phyloP scores from a whole-genome alignment of 129 eudicot species.

The Saussurea involucrata region DNA sequence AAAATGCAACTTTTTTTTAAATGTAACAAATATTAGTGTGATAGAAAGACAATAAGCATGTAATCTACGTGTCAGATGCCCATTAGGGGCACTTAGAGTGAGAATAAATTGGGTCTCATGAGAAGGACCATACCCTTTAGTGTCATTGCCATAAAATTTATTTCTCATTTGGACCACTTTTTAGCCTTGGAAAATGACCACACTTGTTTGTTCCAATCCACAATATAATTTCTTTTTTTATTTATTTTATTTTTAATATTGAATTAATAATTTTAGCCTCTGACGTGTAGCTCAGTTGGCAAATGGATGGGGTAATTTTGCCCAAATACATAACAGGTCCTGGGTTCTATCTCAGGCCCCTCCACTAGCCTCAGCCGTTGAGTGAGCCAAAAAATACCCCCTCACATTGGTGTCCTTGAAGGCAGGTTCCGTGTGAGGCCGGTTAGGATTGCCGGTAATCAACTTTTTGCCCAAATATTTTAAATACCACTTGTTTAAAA shows the following conservation, averaged over 20 bases:
- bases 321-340: too few relatives aligned
- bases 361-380: too few relatives aligned
- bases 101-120: conserved; percentile 32
- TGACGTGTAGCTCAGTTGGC: too few relatives aligned
- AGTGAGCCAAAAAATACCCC: too few relatives aligned
- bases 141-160: conserved; percentile 27
- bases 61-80: conserved; percentile 33
- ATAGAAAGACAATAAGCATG: neutral
- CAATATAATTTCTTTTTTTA: neutral
- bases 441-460: too few relatives aligned
- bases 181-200: conserved; percentile 5
- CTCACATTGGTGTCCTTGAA: too few relatives aligned
- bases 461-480: too few relatives aligned
- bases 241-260: neutral
- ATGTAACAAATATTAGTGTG: too few relatives aligned
- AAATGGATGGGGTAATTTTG: too few relatives aligned
- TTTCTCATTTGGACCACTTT: conserved; percentile 32
- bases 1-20: neutral
- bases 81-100: conserved; percentile 1
- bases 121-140: conserved; percentile 41
- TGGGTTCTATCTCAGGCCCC: too few relatives aligned
- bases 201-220: conserved; percentile 5
- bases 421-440: too few relatives aligned
- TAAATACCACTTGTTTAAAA: too few relatives aligned
- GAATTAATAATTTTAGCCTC: neutral